A percentile compares a stretch with the other conserved stretches of the same genome.
These are phyloP conservation scores for Floccularia luteovirens DNA, from an alignment of 768 basidiomycete genomes.

Conservation along the genomic window DNA sequence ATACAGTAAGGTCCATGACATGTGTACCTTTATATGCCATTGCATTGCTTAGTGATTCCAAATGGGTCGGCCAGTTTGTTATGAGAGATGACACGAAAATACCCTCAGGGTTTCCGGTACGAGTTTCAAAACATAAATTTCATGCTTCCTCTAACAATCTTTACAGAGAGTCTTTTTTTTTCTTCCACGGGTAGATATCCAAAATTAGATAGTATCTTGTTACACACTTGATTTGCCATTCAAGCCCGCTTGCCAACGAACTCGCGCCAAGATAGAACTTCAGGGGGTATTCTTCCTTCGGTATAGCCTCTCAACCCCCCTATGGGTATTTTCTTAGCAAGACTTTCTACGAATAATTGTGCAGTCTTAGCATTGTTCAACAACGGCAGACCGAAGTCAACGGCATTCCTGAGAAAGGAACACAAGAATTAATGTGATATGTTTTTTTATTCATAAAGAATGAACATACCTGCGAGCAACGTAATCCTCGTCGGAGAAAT, in stretches of 20 bases:
- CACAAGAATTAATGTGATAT: conserved; percentile 2
- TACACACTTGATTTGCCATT: no score
- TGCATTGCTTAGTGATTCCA: no score
- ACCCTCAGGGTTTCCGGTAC: no score
- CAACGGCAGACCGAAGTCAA: conserved; percentile 90
- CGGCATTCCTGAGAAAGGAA: conserved; percentile 61
- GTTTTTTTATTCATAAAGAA: conserved; percentile 2
- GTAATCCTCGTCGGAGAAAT: conserved; percentile 88
- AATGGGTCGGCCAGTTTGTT: no score
- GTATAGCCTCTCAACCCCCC: conserved; percentile 73
- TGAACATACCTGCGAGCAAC: conserved; percentile 76
- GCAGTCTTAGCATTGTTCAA: conserved; percentile 89
- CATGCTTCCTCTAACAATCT: background rate
- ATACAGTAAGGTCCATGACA: no score
- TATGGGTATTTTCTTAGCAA: conserved; percentile 76
- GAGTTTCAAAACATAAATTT: no score
- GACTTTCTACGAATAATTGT: conserved; percentile 82
- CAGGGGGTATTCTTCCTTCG: conserved; percentile 85
- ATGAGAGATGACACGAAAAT: no score
- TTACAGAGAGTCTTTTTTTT: background rate
- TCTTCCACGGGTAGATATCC: background rate
- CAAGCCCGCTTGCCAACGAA: conserved; percentile 71
- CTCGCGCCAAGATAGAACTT: conserved; percentile 89
- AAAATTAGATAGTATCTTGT: no score
- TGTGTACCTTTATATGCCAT: no score